Evolutionary conservation across 1,139 yeast species (phyloP), one percentile per base, ranked within the genome.

Genomic region (Geotrichum cucujoidarum): DNA sequence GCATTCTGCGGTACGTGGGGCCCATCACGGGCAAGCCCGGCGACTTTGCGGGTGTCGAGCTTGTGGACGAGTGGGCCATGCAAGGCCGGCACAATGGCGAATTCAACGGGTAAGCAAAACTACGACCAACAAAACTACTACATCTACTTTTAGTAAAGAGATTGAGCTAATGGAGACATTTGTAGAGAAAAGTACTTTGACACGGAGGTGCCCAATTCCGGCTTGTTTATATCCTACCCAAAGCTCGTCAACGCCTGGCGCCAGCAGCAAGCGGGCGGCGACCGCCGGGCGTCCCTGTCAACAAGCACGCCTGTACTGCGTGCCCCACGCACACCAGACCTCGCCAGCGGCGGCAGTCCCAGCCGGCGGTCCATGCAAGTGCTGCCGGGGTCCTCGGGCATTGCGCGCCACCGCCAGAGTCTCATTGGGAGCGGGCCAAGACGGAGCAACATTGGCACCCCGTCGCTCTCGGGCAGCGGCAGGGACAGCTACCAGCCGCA

Each of bases 21-120:
- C 70, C 77, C 1, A 87, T 92, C 20, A 76, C 80, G 29, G 84
- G 83, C 25, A 88, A 86, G 59, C 66, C 69, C 4, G 96, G 96
- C 0, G 70, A 73, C n/a, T 92, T 83, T 68, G 96, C 90, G 3
- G 98, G 98, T 0, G 75, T 92, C 3, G 97, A 92, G 62, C 70
- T 92, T 41, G 60, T 76, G 10, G 90, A 87, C 2, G 78, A 83
- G 4, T 81, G 83, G 18, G 69, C 74, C 1, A 60, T 60, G 4
- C 72, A 79, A 43, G 98, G 98, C 11, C 84, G 86, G 62, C 89
- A 92, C 60, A 76, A 78, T 56, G 98, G 98, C 7, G 70, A 73
- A 24, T 77, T 79, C 42, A 74, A 79, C 40, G 94, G 66, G 16
- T 45, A 34, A 24, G 27, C 27, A 10, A 10, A 24, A 24, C 8